Evolutionary conservation across 129 eudicot genomes (phyloP), one percentile per base, ranked within the genome.

Genomic region (Flaveria brownii): DNA sequence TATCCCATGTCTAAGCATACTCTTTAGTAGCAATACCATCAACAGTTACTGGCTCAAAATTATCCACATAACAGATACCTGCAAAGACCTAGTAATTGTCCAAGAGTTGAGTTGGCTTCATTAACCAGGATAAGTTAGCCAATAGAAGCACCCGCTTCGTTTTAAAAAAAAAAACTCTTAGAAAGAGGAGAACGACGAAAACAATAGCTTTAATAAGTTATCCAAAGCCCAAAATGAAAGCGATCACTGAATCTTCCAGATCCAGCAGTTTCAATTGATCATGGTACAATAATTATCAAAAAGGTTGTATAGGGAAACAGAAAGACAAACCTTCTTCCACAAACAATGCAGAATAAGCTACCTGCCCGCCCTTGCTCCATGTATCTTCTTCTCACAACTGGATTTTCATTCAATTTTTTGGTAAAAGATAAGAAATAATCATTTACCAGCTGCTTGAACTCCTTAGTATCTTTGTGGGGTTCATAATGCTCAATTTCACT

Each of bases 331-430:
- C 86, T 88, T 81, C 89, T 83, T 61, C 90, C 88, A 77, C 93
- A 88, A 52, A 88, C 93, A 75, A 86, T 77, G 90, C 93, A 88
- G 84, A 81, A 86, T 81, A 88, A 79, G 89, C 88, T 84, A 76
- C 93, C 93, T 75, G 86, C 90, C 63, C 83, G 74, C 51, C 93
- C 93, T 63, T 84, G 88, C 75, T 88, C 90, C 83, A 76, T 77
- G 84, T 88, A 86, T 67, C 82, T 83, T 79, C 73, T 88, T 30
- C 84, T 83, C 84, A 75, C 76, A 79, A 72, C 68, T 20, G 77
- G 60, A 66, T 64, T 82, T n/a, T 83, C 90, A 84, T 86, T 88
- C 81, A 88, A 64, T 61, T 86, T 88, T 76, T 82, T 86, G 30
- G 83, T 83, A 78, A 83, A 88, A 45, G 75, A 71, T 70, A 88